phyloP scores from a whole-genome alignment of 441 rosid species.

The Erysimum pusillum region DNA sequence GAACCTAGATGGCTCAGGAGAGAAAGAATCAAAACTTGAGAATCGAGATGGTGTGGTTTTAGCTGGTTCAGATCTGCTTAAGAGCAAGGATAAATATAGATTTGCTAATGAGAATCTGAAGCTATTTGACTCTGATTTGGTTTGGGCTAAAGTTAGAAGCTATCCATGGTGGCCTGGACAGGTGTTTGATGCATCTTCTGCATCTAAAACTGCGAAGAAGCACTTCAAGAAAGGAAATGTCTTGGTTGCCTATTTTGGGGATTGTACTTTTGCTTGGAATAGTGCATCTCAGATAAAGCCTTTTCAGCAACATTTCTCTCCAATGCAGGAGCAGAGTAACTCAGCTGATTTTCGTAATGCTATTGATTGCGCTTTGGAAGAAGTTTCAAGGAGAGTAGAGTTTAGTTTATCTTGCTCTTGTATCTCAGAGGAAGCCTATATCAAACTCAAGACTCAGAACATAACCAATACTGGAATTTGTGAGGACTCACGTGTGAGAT shows the following conservation, averaged over 20 bases:
- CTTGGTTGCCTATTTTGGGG: conserved; percentile 75
- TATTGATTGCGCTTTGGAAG: conserved; percentile 71
- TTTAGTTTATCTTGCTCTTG: conserved; percentile 74
- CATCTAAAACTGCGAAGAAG: conserved; percentile 65
- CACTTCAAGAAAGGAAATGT: conserved; percentile 56
- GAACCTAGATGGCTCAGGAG: conserved; percentile 18
- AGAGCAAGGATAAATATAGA: conserved; percentile 3
- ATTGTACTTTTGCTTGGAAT: conserved; percentile 78
- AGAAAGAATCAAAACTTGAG: conserved; percentile 43
- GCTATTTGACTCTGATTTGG: conserved; percentile 63
- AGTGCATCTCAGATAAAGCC: conserved; percentile 67
- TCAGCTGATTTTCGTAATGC: conserved; percentile 58
- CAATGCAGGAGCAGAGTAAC: conserved; percentile 66
- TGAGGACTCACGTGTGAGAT: conserved; percentile 51
- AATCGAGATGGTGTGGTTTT: conserved; percentile 20
- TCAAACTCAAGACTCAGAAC: conserved; percentile 54
- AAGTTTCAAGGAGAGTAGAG: conserved; percentile 73
- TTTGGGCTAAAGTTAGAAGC: conserved; percentile 85
- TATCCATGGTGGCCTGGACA: conserved; percentile 97
- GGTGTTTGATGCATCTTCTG: conserved; percentile 59
- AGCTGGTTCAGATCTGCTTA: conserved; percentile 15
- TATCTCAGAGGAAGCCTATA: conserved; percentile 53
- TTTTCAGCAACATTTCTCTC: conserved; percentile 57
- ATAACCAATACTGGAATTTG: conserved; percentile 62
- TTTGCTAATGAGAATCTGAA: conserved; percentile 23